Base-by-base conservation (phyloP, 2,329 filamentous ascomycete genomes). In the Pseudocercospora fuligena region DNA sequence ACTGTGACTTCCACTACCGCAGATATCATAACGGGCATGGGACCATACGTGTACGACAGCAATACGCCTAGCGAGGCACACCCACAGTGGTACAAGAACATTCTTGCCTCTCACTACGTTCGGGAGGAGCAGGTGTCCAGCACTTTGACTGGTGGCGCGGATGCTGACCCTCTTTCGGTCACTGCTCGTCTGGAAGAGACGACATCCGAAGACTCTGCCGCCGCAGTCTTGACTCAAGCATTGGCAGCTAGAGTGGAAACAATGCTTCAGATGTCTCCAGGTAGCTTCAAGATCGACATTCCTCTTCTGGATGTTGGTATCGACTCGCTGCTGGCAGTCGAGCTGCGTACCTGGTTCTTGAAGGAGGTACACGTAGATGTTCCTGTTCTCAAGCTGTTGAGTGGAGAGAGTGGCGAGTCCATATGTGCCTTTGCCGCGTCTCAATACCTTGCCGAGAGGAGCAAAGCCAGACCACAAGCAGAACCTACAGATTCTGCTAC, bases 331-430 rank as follows among this genome's bases (percentile, higher is more conserved):
- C 62, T 80, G 12, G 78, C 80, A 0, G 79, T 82, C 1, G 78
- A 80, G 23, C 60, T 82, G 2, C 80, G 84, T 0, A 74, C 80
- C 2, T 87, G 84, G 84, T 83, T 86, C 65, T 46, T 80, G n/a
- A 83, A 83, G 61, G 75, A 82, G 43, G 54, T 85, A 0, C 66
- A 80, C 0, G 73, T 81, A 0, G 80, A 86, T 54, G 77, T 86
- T 0, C 81, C 83, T 0, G 79, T 85, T 1, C 73, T 86, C 2
- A 82, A 82, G 64, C 77, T 86, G 2, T 21, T 71, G 9, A 62
- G 67, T 19, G 67, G 69, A 33, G 67, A 66, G 25, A 66, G 64
- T 19, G 67, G 62, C 19, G 62, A 64, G 14, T 56, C 36, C 11
- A 66, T 70, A 21, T 69, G 66, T 57, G 54, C 58, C 8, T 66